Conservation (phyloP, 768 basidiomycete species). For the Podaxis sp. region DNA sequence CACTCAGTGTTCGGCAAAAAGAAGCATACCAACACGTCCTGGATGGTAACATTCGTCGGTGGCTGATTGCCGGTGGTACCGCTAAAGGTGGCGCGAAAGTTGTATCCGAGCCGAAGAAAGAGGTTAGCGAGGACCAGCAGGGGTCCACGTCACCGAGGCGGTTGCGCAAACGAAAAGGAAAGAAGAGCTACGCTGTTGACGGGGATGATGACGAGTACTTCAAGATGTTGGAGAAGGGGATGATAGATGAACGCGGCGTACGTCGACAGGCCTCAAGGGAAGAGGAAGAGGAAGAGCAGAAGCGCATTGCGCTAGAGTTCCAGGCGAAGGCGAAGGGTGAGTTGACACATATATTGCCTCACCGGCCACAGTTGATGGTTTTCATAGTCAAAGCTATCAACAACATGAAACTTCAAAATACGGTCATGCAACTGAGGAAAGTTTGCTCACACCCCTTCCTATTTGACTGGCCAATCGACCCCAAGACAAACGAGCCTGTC, state of each 20-base stretch:
- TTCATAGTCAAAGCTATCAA: conserved; percentile 77
- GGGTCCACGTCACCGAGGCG: conserved; percentile 29
- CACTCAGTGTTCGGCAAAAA: conserved; percentile 80
- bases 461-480: conserved; percentile 81
- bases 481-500: conserved; percentile 56
- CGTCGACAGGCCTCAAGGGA: conserved; percentile 29
- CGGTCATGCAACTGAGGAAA: conserved; percentile 96
- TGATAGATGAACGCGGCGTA: conserved; percentile 37
- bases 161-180: conserved; percentile 31
- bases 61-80: conserved; percentile 45
- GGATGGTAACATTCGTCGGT: conserved; percentile 65
- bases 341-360: conserved; percentile 10
- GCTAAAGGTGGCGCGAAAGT: conserved; percentile 19
- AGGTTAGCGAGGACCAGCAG: conserved; percentile 19
- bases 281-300: conserved; percentile 45
- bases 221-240: conserved; percentile 52
- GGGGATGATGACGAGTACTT: conserved; percentile 70
- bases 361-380: too few relatives aligned
- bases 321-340: conserved; percentile 59
- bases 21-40: conserved; percentile 82
- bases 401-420: conserved; percentile 92
- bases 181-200: conserved; percentile 54
- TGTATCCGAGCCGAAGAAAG: conserved; percentile 16
- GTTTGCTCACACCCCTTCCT: conserved; percentile 92
- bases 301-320: conserved; percentile 57